These are phyloP conservation scores for Saccharum hybrid DNA, from an alignment of 202 grass and related monocot genomes.

Conservation along the genomic window DNA sequence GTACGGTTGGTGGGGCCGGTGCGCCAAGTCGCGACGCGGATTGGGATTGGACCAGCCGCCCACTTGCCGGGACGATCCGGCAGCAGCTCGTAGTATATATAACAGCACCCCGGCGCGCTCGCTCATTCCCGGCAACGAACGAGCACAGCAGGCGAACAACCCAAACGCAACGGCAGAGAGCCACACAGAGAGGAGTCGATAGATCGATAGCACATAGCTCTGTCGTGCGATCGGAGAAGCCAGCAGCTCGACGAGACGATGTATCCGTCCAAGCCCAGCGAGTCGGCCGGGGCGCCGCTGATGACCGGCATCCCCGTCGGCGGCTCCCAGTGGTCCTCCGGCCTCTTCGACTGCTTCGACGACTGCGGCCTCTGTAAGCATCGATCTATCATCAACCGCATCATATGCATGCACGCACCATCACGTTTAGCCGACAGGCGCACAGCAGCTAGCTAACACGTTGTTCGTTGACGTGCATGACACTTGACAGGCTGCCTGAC, in stretches of 20 bases:
- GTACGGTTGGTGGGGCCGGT: background rate
- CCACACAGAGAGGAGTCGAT: too few species aligned
- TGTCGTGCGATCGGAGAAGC: too few species aligned
- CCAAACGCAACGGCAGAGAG: too few species aligned
- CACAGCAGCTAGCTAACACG: too few species aligned
- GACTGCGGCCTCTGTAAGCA: constrained; percentile 52
- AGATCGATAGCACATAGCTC: too few species aligned
- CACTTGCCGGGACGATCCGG: too few species aligned
- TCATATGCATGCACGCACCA: too few species aligned
- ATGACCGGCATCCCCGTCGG: constrained; percentile 41
- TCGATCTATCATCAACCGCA: too few species aligned
- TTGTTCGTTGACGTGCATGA: too few species aligned
- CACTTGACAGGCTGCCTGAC: constrained; percentile 52
- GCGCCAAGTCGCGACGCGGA: background rate
- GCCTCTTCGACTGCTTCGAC: constrained; percentile 67
- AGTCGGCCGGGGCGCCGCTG: background rate
- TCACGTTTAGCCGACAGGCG: too few species aligned
- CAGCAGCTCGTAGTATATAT: too few species aligned
- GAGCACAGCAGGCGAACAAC: too few species aligned
- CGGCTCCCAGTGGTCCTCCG: constrained; percentile 45
- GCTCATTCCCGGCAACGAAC: background rate
- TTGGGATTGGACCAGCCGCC: background rate
- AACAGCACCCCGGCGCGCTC: background rate
- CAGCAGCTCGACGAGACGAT: constrained; percentile 27
- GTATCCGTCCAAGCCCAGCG: constrained; percentile 48